Percentiles rank a stretch among this genome's conserved stretches.
Conservation (phyloP, 257 asterid species). For the Plantago ovata region DNA sequence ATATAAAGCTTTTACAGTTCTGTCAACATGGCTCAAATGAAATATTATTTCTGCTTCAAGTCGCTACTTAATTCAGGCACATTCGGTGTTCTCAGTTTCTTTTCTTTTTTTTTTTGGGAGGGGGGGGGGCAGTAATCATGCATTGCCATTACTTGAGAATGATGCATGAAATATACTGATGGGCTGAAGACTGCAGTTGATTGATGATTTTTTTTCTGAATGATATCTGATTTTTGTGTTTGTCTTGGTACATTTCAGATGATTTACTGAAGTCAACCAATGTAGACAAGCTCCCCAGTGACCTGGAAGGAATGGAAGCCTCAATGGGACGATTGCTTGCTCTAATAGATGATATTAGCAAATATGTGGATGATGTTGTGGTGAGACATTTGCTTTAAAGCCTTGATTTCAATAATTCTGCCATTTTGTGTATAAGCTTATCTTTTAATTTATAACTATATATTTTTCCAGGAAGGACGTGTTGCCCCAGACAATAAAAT, state of each 20-base stretch:
- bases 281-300: conserved; percentile 88
- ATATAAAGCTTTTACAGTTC: too few relatives aligned
- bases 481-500: conserved; percentile 60
- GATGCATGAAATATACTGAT: too few relatives aligned
- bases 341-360: conserved; percentile 71
- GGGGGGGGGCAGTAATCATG: too few relatives aligned
- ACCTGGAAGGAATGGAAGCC: conserved; percentile 95
- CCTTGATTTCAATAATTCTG: conserved; percentile 28
- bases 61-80: too few relatives aligned
- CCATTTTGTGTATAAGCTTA: not conserved
- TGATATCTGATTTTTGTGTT: not conserved
- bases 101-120: too few relatives aligned
- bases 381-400: conserved; percentile 41
- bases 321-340: conserved; percentile 84
- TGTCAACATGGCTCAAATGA: too few relatives aligned
- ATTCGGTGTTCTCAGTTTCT: too few relatives aligned
- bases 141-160: too few relatives aligned
- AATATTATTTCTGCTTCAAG: too few relatives aligned
- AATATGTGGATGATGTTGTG: conserved; percentile 95
- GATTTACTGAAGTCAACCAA: conserved; percentile 75
- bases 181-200: too few relatives aligned
- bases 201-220: too few relatives aligned
- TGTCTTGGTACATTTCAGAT: conserved; percentile 39
- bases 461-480: conserved; percentile 63
- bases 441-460: not conserved